A percentile compares a stretch with the other conserved stretches of the same genome.
phyloP scores from a whole-genome alignment of 352 stramenopile species.

The Phytophthora agathidicida region DNA sequence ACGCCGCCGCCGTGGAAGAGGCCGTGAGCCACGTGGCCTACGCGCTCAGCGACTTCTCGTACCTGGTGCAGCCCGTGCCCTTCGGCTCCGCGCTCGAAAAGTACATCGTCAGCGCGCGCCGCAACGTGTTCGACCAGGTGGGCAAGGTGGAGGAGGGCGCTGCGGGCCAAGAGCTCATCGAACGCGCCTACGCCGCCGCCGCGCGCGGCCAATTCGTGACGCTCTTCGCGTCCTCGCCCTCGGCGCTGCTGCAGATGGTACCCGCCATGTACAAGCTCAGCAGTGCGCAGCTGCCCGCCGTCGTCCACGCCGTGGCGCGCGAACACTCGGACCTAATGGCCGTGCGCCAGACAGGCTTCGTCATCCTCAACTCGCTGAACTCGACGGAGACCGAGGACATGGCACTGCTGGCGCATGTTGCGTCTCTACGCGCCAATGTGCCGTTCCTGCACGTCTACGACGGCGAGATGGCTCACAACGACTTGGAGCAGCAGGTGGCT shows the following conservation, averaged over 20 bases:
- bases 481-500: constrained; percentile 60
- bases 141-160: constrained; percentile 55
- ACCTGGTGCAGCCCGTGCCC: constrained; percentile 67
- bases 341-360: constrained; percentile 89
- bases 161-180: constrained; percentile 68
- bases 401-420: constrained; percentile 90
- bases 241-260: constrained; percentile 90
- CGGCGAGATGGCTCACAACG: constrained; percentile 90
- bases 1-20: constrained; percentile 59
- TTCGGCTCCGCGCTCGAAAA: constrained; percentile 69
- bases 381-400: constrained; percentile 92
- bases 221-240: constrained; percentile 89
- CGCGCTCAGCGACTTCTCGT: constrained; percentile 79
- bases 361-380: constrained; percentile 89
- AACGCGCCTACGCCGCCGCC: constrained; percentile 65
- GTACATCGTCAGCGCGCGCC: constrained; percentile 72
- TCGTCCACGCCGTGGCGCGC: constrained; percentile 91
- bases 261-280: constrained; percentile 96
- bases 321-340: constrained; percentile 95
- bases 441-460: constrained; percentile 95
- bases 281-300: constrained; percentile 78
- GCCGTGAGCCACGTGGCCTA: constrained; percentile 83
- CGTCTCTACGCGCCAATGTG: constrained; percentile 89
- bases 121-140: constrained; percentile 85
- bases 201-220: constrained; percentile 88